These are phyloP conservation scores for Lyophyllum semitale DNA, from an alignment of 768 basidiomycete genomes.

Conservation along the genomic window DNA sequence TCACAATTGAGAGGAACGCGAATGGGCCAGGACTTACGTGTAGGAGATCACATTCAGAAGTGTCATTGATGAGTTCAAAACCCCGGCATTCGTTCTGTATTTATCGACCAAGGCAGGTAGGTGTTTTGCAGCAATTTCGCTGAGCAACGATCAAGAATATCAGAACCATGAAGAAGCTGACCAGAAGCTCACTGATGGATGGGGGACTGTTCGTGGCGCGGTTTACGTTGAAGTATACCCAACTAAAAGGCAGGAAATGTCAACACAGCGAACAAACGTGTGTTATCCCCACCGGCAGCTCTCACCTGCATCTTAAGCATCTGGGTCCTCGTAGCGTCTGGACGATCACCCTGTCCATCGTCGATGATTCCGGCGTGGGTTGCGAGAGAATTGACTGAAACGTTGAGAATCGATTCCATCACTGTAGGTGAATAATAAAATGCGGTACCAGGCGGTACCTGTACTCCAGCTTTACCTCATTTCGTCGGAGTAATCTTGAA, in stretches of 20 bases:
- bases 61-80: slow-evolving; percentile 23
- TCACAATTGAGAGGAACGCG: neutral
- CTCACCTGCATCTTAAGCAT: slow-evolving; percentile 23
- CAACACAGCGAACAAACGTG: neutral
- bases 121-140: slow-evolving; percentile 40
- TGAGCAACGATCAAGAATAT: slow-evolving; percentile 9
- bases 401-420: slow-evolving; percentile 13
- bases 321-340: slow-evolving; percentile 10
- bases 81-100: slow-evolving; percentile 25
- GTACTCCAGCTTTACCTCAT: too few species aligned
- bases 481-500: too few species aligned
- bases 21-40: slow-evolving; percentile 26
- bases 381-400: slow-evolving; percentile 19
- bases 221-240: slow-evolving; percentile 25
- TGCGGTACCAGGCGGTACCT: too few species aligned
- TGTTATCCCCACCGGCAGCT: too few species aligned
- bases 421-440: neutral
- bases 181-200: slow-evolving; percentile 19
- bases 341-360: slow-evolving; percentile 5
- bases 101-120: slow-evolving; percentile 32
- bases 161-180: neutral
- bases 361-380: slow-evolving; percentile 15
- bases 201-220: slow-evolving; percentile 16
- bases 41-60: slow-evolving; percentile 36
- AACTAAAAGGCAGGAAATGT: slow-evolving; percentile 19